These are phyloP conservation scores for Limonomyces culmigenus DNA, from an alignment of 1,284 basidiomycete genomes.

Conservation along the genomic window DNA sequence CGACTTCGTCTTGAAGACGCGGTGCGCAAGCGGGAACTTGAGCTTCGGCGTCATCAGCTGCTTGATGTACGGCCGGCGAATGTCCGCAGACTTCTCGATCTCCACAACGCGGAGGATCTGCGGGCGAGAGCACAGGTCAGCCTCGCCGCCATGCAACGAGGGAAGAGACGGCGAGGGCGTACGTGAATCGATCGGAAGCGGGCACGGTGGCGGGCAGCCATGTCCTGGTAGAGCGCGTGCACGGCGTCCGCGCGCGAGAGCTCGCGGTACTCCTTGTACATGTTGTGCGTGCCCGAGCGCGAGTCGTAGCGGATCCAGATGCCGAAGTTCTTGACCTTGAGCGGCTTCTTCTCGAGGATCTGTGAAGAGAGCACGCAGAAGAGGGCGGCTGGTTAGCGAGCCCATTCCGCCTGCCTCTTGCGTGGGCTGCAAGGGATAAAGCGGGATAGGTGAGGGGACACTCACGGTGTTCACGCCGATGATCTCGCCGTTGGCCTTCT, in stretches of 20 bases:
- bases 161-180: conserved; percentile 14
- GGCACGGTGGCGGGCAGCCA: conserved; percentile 98
- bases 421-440: conserved; percentile 68
- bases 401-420: conserved; percentile 74
- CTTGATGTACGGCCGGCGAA: conserved; percentile 95
- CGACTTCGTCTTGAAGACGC: conserved; percentile 53
- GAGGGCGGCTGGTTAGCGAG: conserved; percentile 28
- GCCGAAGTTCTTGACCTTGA: conserved; percentile 99
- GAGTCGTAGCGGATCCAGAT: conserved; percentile 99
- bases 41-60: conserved; percentile 83
- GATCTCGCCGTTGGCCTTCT: conserved; percentile 98
- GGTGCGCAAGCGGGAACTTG: conserved; percentile 98
- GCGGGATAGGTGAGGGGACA: conserved; percentile 22
- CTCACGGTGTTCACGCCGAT: conserved; percentile 94
- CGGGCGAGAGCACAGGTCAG: conserved; percentile 3
- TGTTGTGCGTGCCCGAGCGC: conserved; percentile 95
- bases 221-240: conserved; percentile 97
- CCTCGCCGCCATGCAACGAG: no score
- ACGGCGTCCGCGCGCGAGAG: conserved; percentile 91
- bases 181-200: conserved; percentile 98
- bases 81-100: conserved; percentile 82
- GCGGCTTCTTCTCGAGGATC: conserved; percentile 94
- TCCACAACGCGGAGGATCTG: conserved; percentile 89
- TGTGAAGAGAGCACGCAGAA: conserved; percentile 19
- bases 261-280: conserved; percentile 98